Base-by-base conservation (phyloP, 805 yeast genomes). In the Lipomyces anomalus region DNA sequence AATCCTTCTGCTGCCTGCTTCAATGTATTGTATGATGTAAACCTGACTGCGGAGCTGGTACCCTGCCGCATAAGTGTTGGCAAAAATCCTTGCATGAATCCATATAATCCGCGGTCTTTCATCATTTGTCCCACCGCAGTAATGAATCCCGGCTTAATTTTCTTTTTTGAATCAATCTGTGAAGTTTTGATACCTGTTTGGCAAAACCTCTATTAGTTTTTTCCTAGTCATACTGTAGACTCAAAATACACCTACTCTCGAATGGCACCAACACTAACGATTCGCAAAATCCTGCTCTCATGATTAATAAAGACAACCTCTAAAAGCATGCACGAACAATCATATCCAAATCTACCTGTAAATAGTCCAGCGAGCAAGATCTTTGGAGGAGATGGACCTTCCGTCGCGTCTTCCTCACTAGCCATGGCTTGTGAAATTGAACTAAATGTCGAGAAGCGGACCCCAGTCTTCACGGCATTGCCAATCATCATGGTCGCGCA, bases 191-290 rank as follows among this genome's bases (percentile, higher is more conserved):
- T 48, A 43, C n/a, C n/a, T n/a, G n/a, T n/a, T n/a, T n/a, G n/a
- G n/a, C n/a, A n/a, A n/a, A n/a, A n/a, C n/a, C n/a, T n/a, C n/a
- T n/a, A n/a, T n/a, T n/a, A n/a, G n/a, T n/a, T n/a, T n/a, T n/a
- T n/a, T n/a, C n/a, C n/a, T n/a, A n/a, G n/a, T n/a, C n/a, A n/a
- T n/a, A n/a, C n/a, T n/a, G n/a, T n/a, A n/a, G n/a, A n/a, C n/a
- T n/a, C n/a, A n/a, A n/a, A n/a, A n/a, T n/a, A n/a, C n/a, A 16
- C 52, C 36, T 33, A 41, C 65, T 84, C 60, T 90, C 98, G 62
- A 90, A 89, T 0, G 97, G 98, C 17, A 92, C 84, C 20, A 90
- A 78, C 73, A 84, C 76, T 18, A 88, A 52, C 2, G 94, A 80
- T 63, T 92, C 97, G 36, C 81, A 67, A 46, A 83, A 71, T 1